These are phyloP conservation scores for Sophora flavescens DNA, from an alignment of 306 rosid species.

Conservation along the genomic window DNA sequence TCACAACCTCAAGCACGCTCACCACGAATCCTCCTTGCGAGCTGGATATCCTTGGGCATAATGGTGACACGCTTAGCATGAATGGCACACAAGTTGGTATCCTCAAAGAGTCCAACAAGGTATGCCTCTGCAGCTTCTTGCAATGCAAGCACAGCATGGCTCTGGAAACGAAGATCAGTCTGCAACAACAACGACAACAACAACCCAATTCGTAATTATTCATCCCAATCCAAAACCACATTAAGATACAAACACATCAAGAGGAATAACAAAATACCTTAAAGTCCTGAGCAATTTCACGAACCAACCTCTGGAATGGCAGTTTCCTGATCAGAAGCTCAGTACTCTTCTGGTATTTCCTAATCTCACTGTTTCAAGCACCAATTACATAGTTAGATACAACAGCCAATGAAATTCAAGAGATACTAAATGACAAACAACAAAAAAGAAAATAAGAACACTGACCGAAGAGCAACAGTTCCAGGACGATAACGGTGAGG, in stretches of 20 bases:
- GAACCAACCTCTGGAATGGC: constrained; percentile 94
- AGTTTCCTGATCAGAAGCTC: constrained; percentile 89
- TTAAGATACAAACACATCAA: too few species aligned
- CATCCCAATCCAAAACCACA: too few species aligned
- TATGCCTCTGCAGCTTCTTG: constrained; percentile 98
- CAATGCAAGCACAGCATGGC: constrained; percentile 89
- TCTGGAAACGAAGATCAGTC: constrained; percentile 98
- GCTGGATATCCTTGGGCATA: constrained; percentile 96
- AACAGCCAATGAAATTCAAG: not conserved
- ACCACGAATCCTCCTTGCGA: constrained; percentile 89
- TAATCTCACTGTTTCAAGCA: constrained; percentile 68
- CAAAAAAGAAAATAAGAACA: not conserved
- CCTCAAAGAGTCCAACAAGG: constrained; percentile 88
- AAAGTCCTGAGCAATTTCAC: constrained; percentile 96
- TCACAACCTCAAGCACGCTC: constrained; percentile 72
- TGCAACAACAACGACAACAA: constrained; percentile 38
- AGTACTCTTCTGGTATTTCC: constrained; percentile 95
- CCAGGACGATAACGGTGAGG: constrained; percentile 98
- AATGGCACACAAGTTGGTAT: constrained; percentile 89
- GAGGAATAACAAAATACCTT: constrained; percentile 52
- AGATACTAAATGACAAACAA: accelerated
- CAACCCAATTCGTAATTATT: not conserved
- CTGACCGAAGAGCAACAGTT: constrained; percentile 90
- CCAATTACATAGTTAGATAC: not conserved
- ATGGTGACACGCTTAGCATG: constrained; percentile 97